Conservation (phyloP, 345 rosid genomes). For the Gossypium australe region DNA sequence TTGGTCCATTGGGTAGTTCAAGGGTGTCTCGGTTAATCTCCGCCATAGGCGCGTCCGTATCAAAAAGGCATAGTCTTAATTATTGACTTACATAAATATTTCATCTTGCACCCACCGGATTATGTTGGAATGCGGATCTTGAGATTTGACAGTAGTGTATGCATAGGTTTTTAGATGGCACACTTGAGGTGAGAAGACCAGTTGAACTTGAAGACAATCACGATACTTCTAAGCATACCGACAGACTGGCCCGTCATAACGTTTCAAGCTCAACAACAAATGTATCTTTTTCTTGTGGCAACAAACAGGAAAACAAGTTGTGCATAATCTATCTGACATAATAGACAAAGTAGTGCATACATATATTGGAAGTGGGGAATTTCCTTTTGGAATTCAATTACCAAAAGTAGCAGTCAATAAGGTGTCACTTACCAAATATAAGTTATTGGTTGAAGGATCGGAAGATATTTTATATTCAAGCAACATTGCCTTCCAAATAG, state of each 20-base stretch:
- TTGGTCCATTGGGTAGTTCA: too few relatives aligned
- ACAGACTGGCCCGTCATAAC: slow-evolving; percentile 21
- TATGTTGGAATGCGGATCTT: background rate
- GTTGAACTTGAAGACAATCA: slow-evolving; percentile 24
- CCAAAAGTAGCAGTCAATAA: slow-evolving; percentile 66
- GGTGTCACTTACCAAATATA: slow-evolving; percentile 52
- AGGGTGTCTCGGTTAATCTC: too few relatives aligned
- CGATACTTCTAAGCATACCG: slow-evolving; percentile 28
- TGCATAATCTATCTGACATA: slow-evolving; percentile 41
- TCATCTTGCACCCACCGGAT: background rate
- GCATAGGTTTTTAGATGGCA: slow-evolving; percentile 68
- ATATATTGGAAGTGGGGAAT: slow-evolving; percentile 37
- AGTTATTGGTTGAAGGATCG: slow-evolving; percentile 54
- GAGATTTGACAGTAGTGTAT: slow-evolving; percentile 16
- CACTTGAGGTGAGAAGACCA: slow-evolving; percentile 43
- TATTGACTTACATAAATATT: background rate
- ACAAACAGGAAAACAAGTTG: slow-evolving; percentile 28
- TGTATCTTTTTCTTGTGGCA: slow-evolving; percentile 10
- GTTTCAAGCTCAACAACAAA: slow-evolving; percentile 30
- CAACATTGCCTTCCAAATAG: slow-evolving; percentile 78
- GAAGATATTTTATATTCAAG: slow-evolving; percentile 63
- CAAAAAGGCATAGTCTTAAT: background rate
- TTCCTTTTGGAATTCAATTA: slow-evolving; percentile 46
- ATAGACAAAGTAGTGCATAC: slow-evolving; percentile 45
- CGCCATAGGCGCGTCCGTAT: too few relatives aligned